These are phyloP conservation scores for Reutealis trisperma DNA, from an alignment of 345 rosid species.

Conservation along the genomic window DNA sequence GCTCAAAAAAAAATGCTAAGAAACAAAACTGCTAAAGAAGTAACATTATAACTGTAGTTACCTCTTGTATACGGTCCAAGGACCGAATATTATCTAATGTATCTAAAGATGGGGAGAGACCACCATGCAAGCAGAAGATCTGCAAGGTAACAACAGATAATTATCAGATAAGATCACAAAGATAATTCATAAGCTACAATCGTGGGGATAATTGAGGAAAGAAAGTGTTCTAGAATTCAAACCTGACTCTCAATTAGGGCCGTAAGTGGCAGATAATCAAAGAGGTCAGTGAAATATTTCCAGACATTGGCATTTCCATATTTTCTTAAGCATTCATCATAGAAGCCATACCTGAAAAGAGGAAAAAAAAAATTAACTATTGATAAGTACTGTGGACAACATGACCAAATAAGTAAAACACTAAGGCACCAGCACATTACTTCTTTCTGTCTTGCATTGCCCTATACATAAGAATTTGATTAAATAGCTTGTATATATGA, in stretches of 20 bases:
- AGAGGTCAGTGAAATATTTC: slow-evolving; percentile 42
- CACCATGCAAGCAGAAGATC: slow-evolving; percentile 45
- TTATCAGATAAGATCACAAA: slow-evolving; percentile 10
- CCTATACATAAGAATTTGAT: not conserved
- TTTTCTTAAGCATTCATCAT: slow-evolving; percentile 39
- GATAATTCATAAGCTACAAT: not conserved
- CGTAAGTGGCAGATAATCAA: slow-evolving; percentile 40
- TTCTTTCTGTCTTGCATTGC: not conserved
- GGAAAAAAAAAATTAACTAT: not conserved
- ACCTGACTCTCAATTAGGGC: slow-evolving; percentile 41
- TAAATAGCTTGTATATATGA: not conserved
- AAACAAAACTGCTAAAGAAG: not conserved
- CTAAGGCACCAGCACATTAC: slow-evolving; percentile 2
- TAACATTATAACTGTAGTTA: not conserved
- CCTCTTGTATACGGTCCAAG: slow-evolving; percentile 41
- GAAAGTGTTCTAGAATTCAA: not conserved
- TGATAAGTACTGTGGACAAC: not conserved
- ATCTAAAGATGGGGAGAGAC: slow-evolving; percentile 42
- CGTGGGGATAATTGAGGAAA: not conserved
- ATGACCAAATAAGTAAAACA: slow-evolving; percentile 1
- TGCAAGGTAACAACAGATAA: slow-evolving; percentile 11
- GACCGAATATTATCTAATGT: slow-evolving; percentile 38
- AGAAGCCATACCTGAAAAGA: slow-evolving; percentile 37
- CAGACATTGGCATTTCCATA: slow-evolving; percentile 46
- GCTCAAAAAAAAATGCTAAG: not conserved